phyloP scores from a whole-genome alignment of 108 stramenopile genomes.

The Stephanodiscus minutulus region DNA sequence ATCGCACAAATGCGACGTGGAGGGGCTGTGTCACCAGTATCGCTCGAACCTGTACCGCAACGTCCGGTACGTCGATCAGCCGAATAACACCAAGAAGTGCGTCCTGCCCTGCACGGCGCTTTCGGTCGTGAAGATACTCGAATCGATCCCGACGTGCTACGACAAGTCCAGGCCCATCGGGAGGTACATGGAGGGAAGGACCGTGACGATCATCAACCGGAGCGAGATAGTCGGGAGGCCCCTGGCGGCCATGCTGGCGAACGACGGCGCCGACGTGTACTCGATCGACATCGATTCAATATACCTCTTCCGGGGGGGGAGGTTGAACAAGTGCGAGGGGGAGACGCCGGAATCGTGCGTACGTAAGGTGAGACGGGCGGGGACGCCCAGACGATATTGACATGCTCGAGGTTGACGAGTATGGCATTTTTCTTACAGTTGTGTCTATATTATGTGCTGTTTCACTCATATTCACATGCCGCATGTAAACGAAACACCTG shows the following conservation, averaged over 20 bases:
- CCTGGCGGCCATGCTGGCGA: slow-evolving; percentile 96
- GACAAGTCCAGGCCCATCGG: slow-evolving; percentile 71
- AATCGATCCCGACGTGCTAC: slow-evolving; percentile 73
- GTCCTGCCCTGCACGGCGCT: slow-evolving; percentile 95
- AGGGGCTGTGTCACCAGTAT: slow-evolving; percentile 94
- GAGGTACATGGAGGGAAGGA: slow-evolving; percentile 80
- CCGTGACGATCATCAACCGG: slow-evolving; percentile 92
- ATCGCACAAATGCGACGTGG: slow-evolving; percentile 92
- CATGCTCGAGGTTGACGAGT: too few species aligned
- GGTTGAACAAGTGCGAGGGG: slow-evolving; percentile 59
- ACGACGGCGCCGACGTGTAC: slow-evolving; percentile 96
- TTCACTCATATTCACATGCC: not conserved
- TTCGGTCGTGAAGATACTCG: slow-evolving; percentile 92
- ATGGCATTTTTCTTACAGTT: too few species aligned
- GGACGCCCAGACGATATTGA: too few species aligned
- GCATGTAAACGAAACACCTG: not conserved
- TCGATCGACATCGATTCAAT: slow-evolving; percentile 95
- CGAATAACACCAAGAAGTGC: slow-evolving; percentile 81
- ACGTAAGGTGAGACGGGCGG: slow-evolving; percentile 69
- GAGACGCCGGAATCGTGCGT: slow-evolving; percentile 87
- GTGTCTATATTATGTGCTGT: too few species aligned
- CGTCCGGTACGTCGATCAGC: slow-evolving; percentile 83
- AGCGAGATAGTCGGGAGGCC: slow-evolving; percentile 96
- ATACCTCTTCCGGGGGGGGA: slow-evolving; percentile 72
- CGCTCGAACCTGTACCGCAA: slow-evolving; percentile 94